Conservation (phyloP, 1,139 yeast genomes). For the Diutina scorzettiae region DNA sequence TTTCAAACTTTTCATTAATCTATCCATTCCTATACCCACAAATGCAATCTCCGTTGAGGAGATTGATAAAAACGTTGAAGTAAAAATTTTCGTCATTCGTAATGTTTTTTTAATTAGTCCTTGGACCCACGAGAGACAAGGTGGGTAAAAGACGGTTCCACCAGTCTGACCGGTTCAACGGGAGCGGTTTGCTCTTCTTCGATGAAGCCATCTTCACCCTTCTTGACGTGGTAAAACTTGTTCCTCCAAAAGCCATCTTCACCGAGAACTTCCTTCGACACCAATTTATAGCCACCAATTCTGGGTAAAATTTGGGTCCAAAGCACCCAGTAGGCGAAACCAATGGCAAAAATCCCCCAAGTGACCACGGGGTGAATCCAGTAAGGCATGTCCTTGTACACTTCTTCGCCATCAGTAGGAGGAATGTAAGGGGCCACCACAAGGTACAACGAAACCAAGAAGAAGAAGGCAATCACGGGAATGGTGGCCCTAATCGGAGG, state of each 20-base stretch:
- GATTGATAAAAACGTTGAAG: slow-evolving; percentile 2
- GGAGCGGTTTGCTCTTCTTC: slow-evolving; percentile 1
- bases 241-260: slow-evolving; percentile 71
- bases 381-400: slow-evolving; percentile 59
- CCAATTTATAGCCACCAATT: slow-evolving; percentile 45
- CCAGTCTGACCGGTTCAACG: slow-evolving; percentile 2
- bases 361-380: slow-evolving; percentile 78
- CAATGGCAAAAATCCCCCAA: slow-evolving; percentile 65
- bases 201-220: neutral
- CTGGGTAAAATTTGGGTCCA: slow-evolving; percentile 55
- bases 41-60: neutral
- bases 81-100: neutral
- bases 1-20: too few species aligned
- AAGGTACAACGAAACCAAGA: slow-evolving; percentile 56
- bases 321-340: slow-evolving; percentile 58
- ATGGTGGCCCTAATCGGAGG: slow-evolving; percentile 65
- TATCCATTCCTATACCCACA: neutral
- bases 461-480: slow-evolving; percentile 53
- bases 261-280: slow-evolving; percentile 48
- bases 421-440: slow-evolving; percentile 77
- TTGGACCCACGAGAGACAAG: neutral
- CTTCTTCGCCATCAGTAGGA: slow-evolving; percentile 53
- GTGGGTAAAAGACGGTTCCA: neutral
- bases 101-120: neutral
- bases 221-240: slow-evolving; percentile 24